Evolutionary conservation across 2,329 filamentous ascomycete genomes (phyloP).

Genomic region (Colletotrichum acutatum): DNA sequence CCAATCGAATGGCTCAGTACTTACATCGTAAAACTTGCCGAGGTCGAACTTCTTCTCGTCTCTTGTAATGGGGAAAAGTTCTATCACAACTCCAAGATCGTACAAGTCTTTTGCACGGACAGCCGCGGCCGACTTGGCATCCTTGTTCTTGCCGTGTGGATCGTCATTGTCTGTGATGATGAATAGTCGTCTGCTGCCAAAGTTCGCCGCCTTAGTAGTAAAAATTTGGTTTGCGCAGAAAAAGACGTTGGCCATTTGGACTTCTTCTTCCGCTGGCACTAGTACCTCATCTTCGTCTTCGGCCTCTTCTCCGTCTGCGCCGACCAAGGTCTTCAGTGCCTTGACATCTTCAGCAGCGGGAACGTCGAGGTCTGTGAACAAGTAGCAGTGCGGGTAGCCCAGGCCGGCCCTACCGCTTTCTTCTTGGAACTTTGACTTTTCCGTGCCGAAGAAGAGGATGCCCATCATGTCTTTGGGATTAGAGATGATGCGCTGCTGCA

Average conservation of each 20-base stretch:
- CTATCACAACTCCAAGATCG: slow-evolving; percentile 90
- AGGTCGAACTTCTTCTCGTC: slow-evolving; percentile 79
- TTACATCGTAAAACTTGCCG: slow-evolving; percentile 89
- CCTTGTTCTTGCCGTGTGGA: slow-evolving; percentile 80
- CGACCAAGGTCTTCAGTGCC: slow-evolving; percentile 77
- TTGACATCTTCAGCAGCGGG: slow-evolving; percentile 91
- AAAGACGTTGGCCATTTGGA: slow-evolving; percentile 87
- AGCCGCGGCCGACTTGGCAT: slow-evolving; percentile 78
- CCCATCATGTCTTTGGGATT: slow-evolving; percentile 98
- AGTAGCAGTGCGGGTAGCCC: slow-evolving; percentile 90
- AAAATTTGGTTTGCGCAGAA: slow-evolving; percentile 98
- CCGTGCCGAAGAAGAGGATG: slow-evolving; percentile 89
- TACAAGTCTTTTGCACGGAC: slow-evolving; percentile 95
- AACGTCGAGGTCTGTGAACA: slow-evolving; percentile 88
- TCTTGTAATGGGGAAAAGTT: slow-evolving; percentile 89
- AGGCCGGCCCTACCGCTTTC: slow-evolving; percentile 69
- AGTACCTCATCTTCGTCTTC: slow-evolving; percentile 77
- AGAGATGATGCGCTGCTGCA: slow-evolving; percentile 98
- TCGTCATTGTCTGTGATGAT: slow-evolving; percentile 95
- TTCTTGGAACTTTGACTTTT: slow-evolving; percentile 82
- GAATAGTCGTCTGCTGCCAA: slow-evolving; percentile 92
- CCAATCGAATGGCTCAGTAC: slow-evolving; percentile 36
- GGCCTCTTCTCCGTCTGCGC: slow-evolving; percentile 84
- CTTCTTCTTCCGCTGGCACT: slow-evolving; percentile 73
- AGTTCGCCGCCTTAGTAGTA: slow-evolving; percentile 93